phyloP scores from a whole-genome alignment of 2,329 filamentous ascomycete species.

The Knufia petricola region DNA sequence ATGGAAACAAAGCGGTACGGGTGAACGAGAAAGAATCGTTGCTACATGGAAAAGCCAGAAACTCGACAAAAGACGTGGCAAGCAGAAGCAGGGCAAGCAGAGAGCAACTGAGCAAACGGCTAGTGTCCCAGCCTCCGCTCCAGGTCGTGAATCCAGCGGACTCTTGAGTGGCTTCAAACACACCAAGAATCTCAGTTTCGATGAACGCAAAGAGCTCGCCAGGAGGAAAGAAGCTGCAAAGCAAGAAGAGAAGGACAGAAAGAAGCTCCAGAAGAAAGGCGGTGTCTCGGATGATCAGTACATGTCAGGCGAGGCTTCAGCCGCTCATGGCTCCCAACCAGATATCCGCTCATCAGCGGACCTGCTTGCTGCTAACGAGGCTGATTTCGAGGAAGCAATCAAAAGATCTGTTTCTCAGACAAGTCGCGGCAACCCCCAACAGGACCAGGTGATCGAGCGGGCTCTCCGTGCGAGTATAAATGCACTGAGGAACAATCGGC shows the following conservation, averaged over 20 bases:
- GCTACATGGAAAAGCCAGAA: slow-evolving; percentile 54
- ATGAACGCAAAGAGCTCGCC: slow-evolving; percentile 44
- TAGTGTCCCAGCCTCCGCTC: slow-evolving; percentile 24
- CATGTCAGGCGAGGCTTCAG: slow-evolving; percentile 2
- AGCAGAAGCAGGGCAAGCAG: slow-evolving; percentile 24
- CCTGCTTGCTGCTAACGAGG: slow-evolving; percentile 21
- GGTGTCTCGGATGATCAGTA: slow-evolving; percentile 12
- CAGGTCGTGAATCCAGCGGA: slow-evolving; percentile 25
- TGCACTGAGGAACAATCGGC: slow-evolving; percentile 38
- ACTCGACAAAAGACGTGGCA: slow-evolving; percentile 44
- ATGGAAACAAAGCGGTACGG: slow-evolving; percentile 41
- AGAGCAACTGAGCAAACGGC: slow-evolving; percentile 49
- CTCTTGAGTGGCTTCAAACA: slow-evolving; percentile 40
- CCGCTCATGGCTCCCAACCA: not conserved
- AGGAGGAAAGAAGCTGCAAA: slow-evolving; percentile 24
- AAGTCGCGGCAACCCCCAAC: slow-evolving; percentile 56
- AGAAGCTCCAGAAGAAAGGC: slow-evolving; percentile 20
- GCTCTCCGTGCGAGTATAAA: slow-evolving; percentile 64
- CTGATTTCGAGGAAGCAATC: slow-evolving; percentile 64
- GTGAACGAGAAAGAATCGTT: slow-evolving; percentile 57
- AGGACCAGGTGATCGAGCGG: slow-evolving; percentile 62
- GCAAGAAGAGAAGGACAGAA: slow-evolving; percentile 23
- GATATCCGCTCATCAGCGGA: not conserved
- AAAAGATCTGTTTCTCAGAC: slow-evolving; percentile 58
- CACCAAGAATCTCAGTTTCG: slow-evolving; percentile 40